phyloP scores from a whole-genome alignment of 1,284 basidiomycete genomes.

The Sporisorium graminicola region DNA sequence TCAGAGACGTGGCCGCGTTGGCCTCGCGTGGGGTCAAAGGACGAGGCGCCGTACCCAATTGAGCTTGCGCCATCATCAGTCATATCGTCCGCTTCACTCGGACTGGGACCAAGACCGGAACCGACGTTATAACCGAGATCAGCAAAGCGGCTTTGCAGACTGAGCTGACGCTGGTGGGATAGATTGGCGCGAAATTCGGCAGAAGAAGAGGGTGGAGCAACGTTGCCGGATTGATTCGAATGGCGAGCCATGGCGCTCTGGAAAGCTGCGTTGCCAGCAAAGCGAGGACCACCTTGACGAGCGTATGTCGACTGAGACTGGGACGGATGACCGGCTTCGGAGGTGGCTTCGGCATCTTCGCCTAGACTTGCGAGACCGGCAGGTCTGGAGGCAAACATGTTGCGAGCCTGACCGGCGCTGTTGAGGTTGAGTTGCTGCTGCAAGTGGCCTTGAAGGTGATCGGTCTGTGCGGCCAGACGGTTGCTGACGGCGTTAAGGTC shows the following conservation, averaged over 20 bases:
- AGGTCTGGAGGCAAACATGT: constrained; percentile 47
- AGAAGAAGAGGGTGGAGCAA: constrained; percentile 18
- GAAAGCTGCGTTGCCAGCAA: constrained; percentile 63
- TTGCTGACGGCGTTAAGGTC: constrained; percentile 47
- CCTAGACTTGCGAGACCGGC: constrained; percentile 59
- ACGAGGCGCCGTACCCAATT: constrained; percentile 57
- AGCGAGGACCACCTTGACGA: constrained; percentile 58
- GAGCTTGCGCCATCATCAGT: constrained; percentile 59
- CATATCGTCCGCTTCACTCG: constrained; percentile 48
- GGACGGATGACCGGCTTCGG: constrained; percentile 20
- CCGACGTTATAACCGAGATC: constrained; percentile 59
- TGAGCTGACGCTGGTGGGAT: constrained; percentile 57
- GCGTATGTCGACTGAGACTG: constrained; percentile 22
- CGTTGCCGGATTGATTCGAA: constrained; percentile 29
- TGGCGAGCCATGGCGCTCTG: constrained; percentile 62
- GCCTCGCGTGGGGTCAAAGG: constrained; percentile 58
- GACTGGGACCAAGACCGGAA: constrained; percentile 30
- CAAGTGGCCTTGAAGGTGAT: constrained; percentile 58
- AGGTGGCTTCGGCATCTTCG: constrained; percentile 48
- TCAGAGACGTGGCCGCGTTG: constrained; percentile 38
- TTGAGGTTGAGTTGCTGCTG: constrained; percentile 61
- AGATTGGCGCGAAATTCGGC: constrained; percentile 38
- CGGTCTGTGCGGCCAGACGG: constrained; percentile 58
- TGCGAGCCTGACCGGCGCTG: constrained; percentile 27
- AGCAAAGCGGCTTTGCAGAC: constrained; percentile 58